Evolutionary conservation across 2,329 filamentous ascomycete species (phyloP), one percentile per base, ranked within the genome.

Genomic region (Xylaria sp.): DNA sequence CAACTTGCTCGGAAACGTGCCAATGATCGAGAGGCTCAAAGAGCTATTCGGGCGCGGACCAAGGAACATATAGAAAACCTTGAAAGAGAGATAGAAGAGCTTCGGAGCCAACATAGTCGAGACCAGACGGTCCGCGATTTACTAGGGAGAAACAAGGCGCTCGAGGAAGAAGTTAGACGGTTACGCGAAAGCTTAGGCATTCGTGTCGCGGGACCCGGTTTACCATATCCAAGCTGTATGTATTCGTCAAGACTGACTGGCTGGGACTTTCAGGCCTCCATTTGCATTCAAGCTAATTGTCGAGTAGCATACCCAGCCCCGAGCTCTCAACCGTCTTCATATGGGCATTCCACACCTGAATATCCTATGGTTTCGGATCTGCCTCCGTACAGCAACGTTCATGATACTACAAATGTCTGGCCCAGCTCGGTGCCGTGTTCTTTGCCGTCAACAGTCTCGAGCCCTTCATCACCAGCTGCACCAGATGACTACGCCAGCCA

Each of bases 21-120:
- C 71, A 97, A 97, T 79, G 93, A 97, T 75, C 87, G 93, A 64
- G 92, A 96, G 77, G 93, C 93, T 41, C 93, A 97, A 78, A 86
- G 93, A 51, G 91, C 91, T 41, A 96, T 96, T 66, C 84, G 93
- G 51, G 91, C 93, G 75, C 85, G 93, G 69, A 96, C 93, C 38
- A 94, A 93, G 79, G 87, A 90, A 72, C 90, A 92, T 74, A 96
- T 96, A 70, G 91, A 95, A 73, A 81, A 81, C 21, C 80, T 96
- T 52, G 91, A 96, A 78, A 82, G 82, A 65, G 87, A 90, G 68
- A 89, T 96, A 63, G 84, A 88, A 57, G 90, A 94, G 66, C 84
- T 96, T 66, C 81, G 82, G 63, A 79, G 77, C 72, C 76, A 76
- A 58, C 78, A 82, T 51, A 78, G 74, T 70, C 77, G 79, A 51